Evolutionary conservation across 148 eudicot species (phyloP).

Genomic region (Mesembryanthemum crystallinum): DNA sequence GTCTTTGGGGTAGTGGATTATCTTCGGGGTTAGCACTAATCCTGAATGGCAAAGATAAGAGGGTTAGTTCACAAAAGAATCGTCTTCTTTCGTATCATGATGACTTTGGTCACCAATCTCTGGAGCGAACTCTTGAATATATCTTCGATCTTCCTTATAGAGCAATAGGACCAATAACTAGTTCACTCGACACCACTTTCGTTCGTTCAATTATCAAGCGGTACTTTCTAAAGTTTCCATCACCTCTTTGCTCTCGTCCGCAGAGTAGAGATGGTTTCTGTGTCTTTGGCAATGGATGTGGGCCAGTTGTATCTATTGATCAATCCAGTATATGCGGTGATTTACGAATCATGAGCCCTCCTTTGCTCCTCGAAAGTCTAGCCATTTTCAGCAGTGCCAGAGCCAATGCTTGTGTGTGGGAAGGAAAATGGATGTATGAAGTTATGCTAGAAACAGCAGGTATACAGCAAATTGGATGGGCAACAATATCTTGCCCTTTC

Average conservation of each 20-base stretch:
- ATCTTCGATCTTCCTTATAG: conserved; percentile 68
- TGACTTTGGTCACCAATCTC: conserved; percentile 84
- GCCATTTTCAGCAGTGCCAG: conserved; percentile 85
- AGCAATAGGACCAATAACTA: conserved; percentile 43
- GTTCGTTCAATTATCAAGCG: conserved; percentile 59
- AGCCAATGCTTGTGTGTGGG: conserved; percentile 91
- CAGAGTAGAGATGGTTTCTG: conserved; percentile 53
- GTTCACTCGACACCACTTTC: conserved; percentile 35
- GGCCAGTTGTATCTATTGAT: conserved; percentile 52
- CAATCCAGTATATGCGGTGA: conserved; percentile 83
- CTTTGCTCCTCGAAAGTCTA: conserved; percentile 71
- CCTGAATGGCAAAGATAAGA: conserved; percentile 52
- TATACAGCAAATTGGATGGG: conserved; percentile 96
- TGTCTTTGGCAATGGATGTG: conserved; percentile 33
- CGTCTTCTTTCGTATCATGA: conserved; percentile 67
- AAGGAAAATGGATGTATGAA: conserved; percentile 99
- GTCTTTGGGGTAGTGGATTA: conserved; percentile 55
- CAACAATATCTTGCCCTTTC: conserved; percentile 78
- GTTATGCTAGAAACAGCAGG: conserved; percentile 86
- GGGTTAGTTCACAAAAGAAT: conserved; percentile 51
- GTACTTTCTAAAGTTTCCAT: conserved; percentile 33
- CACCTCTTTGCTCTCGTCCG: conserved; percentile 2
- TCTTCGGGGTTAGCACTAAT: conserved; percentile 79
- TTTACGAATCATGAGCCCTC: conserved; percentile 48
- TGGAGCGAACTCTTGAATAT: conserved; percentile 85